Base-by-base conservation (phyloP, 768 basidiomycete species). In the Wakefieldia striispora region DNA sequence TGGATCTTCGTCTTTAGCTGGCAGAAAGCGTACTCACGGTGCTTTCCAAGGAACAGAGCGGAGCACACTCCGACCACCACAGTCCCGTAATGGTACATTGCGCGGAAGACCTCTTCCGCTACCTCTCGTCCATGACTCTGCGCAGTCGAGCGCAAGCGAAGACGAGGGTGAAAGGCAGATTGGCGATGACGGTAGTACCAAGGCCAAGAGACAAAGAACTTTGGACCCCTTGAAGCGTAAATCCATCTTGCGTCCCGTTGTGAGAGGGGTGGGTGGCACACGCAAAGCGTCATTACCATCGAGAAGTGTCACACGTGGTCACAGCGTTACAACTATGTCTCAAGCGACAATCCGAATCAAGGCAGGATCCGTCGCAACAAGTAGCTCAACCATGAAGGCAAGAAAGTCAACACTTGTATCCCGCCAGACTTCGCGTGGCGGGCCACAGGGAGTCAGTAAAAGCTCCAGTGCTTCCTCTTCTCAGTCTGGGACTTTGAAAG, bases 1-100 rank as follows among this genome's bases (percentile, higher is more conserved):
- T 10, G 68, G 62, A 27, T 67, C 71, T 4, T 69, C 68, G 4
- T 70, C 75, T 42, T 49, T 54, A 29, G 68, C 72, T 43, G 73
- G 76, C 31, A 73, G 64, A 55, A 79, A 79, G 49, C 72, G 77
- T 12, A 59, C 72, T 12, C 64, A 50, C 40, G 49, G 51, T 3
- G 26, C 40, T 9, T 47, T 44, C 33, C 53, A 49, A 45, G 42
- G 41, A 34, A 55, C 47, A 11, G 36, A 26, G 27, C 29, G 34
- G 14, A 49, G 31, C 27, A n/a, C 40, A 6, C 11, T 45, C n/a
- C 40, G 37, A 3, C 19, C 17, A 19, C 24, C 64, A 19, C 53
- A 58, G 23, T 54, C 52, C 16, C 55, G 50, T 45, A 54, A 59
- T 33, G 55, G 64, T 43, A 70, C 67, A 14, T 47, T 68, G 24